These are phyloP conservation scores for Tetrapyrgos nigripes DNA, from an alignment of 1,284 basidiomycete species.

Conservation along the genomic window DNA sequence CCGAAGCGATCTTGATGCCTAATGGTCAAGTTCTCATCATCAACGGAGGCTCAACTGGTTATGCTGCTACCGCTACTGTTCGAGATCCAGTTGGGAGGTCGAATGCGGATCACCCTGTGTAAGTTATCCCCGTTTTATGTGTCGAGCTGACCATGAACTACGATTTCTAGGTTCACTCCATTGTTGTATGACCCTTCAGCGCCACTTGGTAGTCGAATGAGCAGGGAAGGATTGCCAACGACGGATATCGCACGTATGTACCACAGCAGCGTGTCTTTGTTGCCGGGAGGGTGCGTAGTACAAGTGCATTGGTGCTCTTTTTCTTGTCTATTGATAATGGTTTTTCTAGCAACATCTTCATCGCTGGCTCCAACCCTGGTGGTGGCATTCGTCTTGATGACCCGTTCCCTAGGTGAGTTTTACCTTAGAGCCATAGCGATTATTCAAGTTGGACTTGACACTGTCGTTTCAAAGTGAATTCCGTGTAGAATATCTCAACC, in stretches of 20 bases:
- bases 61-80: conserved; percentile 53
- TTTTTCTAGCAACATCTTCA: conserved; percentile 45
- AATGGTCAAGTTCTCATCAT: conserved; percentile 57
- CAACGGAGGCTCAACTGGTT: conserved; percentile 52
- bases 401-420: conserved; percentile 37
- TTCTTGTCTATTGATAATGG: not conserved
- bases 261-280: conserved; percentile 48
- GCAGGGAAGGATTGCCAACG: conserved; percentile 49
- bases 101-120: conserved; percentile 52
- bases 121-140: too few relatives aligned
- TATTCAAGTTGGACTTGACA: not conserved
- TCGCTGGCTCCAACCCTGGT: conserved; percentile 55
- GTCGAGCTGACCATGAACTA: too few relatives aligned
- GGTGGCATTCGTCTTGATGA: conserved; percentile 32
- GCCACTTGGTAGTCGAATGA: conserved; percentile 53
- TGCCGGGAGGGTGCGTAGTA: conserved; percentile 42
- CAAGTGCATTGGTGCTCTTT: not conserved
- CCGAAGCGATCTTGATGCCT: conserved; percentile 55
- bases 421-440: too few relatives aligned
- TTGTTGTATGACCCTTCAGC: conserved; percentile 56
- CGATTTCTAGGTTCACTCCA: conserved; percentile 43
- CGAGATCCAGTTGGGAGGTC: conserved; percentile 42
- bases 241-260: conserved; percentile 51
- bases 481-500: conserved; percentile 52
- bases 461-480: conserved; percentile 42